Conservation (phyloP, 2,329 filamentous ascomycete species). For the Exophiala sp. region DNA sequence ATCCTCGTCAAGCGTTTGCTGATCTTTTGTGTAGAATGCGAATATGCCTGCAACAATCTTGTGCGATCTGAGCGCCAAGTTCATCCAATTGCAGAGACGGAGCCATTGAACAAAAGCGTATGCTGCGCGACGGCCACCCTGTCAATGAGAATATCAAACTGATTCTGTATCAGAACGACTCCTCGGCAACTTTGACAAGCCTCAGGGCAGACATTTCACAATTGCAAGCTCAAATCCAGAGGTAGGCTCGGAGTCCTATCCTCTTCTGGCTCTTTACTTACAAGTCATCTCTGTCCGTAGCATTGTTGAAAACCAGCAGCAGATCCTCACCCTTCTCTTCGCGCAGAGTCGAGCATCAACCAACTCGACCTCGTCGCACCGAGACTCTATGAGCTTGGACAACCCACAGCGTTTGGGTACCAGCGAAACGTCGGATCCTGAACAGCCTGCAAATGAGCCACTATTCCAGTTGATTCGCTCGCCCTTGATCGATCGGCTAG, state of each 20-base stretch:
- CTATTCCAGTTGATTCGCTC: not conserved
- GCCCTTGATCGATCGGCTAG: not conserved
- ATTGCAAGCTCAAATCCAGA: not conserved
- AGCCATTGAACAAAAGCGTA: not conserved
- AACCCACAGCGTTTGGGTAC: not conserved
- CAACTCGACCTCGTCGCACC: not conserved
- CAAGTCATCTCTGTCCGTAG: not conserved
- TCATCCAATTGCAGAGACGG: not conserved
- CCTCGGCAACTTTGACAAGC: not conserved
- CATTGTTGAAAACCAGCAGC: not conserved
- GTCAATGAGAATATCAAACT: not conserved
- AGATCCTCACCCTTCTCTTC: not conserved
- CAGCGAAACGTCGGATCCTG: not conserved
- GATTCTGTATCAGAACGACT: not conserved
- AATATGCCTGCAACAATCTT: not conserved
- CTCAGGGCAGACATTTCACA: not conserved
- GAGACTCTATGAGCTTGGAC: not conserved
- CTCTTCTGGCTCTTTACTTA: not conserved
- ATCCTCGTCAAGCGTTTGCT: not conserved
- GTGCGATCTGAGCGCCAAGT: not conserved
- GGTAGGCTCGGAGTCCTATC: not conserved
- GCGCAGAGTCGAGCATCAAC: not conserved
- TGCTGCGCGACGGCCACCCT: not conserved
- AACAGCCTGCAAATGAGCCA: not conserved
- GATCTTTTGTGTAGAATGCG: not conserved